A percentile compares a stretch with the other conserved stretches of the same genome.
These are phyloP conservation scores for Agaricus subrufescens DNA, from an alignment of 768 basidiomycete genomes.

Conservation along the genomic window DNA sequence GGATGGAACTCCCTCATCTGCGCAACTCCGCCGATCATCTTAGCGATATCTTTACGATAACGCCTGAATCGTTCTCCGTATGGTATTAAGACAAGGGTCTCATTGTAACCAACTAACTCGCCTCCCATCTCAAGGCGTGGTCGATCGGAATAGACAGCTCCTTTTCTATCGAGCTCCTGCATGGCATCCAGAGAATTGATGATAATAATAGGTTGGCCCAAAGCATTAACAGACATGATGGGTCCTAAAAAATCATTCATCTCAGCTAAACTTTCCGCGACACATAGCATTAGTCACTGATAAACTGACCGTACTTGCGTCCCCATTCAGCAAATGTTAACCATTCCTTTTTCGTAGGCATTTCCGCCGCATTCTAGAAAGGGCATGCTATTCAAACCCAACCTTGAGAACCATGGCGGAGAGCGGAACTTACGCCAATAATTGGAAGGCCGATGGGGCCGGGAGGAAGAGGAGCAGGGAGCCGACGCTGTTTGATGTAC, in stretches of 20 bases:
- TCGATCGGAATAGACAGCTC: slow-evolving; percentile 43
- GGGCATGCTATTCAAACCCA: background rate
- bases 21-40: slow-evolving; percentile 31
- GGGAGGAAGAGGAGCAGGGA: slow-evolving; percentile 28
- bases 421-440: slow-evolving; percentile 29
- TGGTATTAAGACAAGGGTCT: slow-evolving; percentile 39
- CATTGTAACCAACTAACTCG: slow-evolving; percentile 42
- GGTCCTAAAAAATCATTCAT: slow-evolving; percentile 24
- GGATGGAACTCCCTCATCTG: slow-evolving; percentile 25
- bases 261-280: background rate
- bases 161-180: slow-evolving; percentile 44
- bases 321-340: slow-evolving; percentile 47
- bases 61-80: slow-evolving; percentile 40
- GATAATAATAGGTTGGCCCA: slow-evolving; percentile 45
- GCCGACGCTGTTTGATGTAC: slow-evolving; percentile 16
- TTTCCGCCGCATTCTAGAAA: slow-evolving; percentile 40
- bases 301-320: slow-evolving; percentile 40
- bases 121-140: slow-evolving; percentile 47
- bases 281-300: background rate
- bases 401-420: background rate
- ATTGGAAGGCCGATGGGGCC: slow-evolving; percentile 37
- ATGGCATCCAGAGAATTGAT: slow-evolving; percentile 39
- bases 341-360: slow-evolving; percentile 43
- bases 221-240: slow-evolving; percentile 31
- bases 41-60: slow-evolving; percentile 40